These are phyloP conservation scores for Bondarzewia mesenterica DNA, from an alignment of 1,284 basidiomycete species.

Conservation along the genomic window DNA sequence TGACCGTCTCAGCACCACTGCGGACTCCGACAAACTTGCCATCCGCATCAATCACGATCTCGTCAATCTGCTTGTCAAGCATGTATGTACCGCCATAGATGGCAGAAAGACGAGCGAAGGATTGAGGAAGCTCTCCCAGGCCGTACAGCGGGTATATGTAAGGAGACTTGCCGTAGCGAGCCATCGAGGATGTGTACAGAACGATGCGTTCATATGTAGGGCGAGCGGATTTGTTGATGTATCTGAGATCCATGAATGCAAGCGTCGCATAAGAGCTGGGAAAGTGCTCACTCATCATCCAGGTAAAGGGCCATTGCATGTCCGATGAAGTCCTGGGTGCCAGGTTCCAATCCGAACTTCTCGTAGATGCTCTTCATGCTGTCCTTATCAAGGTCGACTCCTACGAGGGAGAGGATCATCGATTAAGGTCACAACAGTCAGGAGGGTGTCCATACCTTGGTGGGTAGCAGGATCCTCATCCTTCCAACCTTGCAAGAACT, in stretches of 20 bases:
- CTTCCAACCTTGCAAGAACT: slow-evolving; percentile 94
- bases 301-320: slow-evolving; percentile 99
- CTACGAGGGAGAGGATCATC: slow-evolving; percentile 30
- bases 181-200: slow-evolving; percentile 98
- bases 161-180: slow-evolving; percentile 98
- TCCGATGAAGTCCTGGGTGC: slow-evolving; percentile 98
- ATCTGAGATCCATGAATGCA: slow-evolving; percentile 44
- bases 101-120: slow-evolving; percentile 95
- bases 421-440: background rate
- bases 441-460: slow-evolving; percentile 55
- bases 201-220: slow-evolving; percentile 92
- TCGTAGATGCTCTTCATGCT: slow-evolving; percentile 92
- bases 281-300: slow-evolving; percentile 85
- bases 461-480: slow-evolving; percentile 93
- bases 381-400: slow-evolving; percentile 79
- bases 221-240: slow-evolving; percentile 88
- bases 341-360: slow-evolving; percentile 95
- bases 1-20: slow-evolving; percentile 87
- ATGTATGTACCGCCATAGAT: slow-evolving; percentile 99
- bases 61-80: slow-evolving; percentile 94
- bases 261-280: background rate
- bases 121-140: slow-evolving; percentile 97
- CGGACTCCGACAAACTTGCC: slow-evolving; percentile 94
- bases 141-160: slow-evolving; percentile 99
- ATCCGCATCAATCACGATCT: slow-evolving; percentile 79